Evolutionary conservation across 495 filamentous ascomycete species (phyloP), one percentile per base, ranked within the genome.

Genomic region (Staphylotrichum tortipilum): DNA sequence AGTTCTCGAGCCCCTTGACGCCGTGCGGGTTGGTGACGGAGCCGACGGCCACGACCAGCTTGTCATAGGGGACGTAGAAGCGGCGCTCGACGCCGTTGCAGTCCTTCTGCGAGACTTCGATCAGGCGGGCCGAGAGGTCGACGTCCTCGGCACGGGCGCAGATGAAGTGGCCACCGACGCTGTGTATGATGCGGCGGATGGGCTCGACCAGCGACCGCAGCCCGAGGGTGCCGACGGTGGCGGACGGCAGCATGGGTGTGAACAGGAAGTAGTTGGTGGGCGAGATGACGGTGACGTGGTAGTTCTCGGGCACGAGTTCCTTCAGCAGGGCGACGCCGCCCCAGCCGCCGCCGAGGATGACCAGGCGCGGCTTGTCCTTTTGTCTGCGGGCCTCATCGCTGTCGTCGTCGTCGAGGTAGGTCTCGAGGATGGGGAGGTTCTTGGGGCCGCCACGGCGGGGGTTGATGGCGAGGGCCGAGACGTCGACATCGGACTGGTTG

Each of bases 41-140:
- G 21, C 92, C 92, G 47, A 96, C 90, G 49, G 81, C 90, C 58
- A 99, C 74, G 17, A 99, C 88, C n/a, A 99, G 75, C 71, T 99
- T 99, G 63, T 99, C 94, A 58, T 99, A 99, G 0, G 94, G 94
- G 2, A 99, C 69, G 71, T 99, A 99, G 68, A 99, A 97, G 33
- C 78, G 72, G 51, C 80, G 72, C 58, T 79, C 78, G 38, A 85
- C 68, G 9, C 92, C 92, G 50, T 73, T 69, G n/a, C 76, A 66
- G 52, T 88, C 81, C 6, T 70, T 71, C 58, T 94, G 86, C 1
- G 81, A 78, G 5, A 95, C 73, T 66, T 99, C 94, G 2, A 99
- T 81, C 43, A 99, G 67, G 60, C 94, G 94, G 54, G 85, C 76
- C 0, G 88, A 90, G 58, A 97, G 92, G 37, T 96, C 88, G 18